Conservation (phyloP, 257 asterid species). For the Fraxinus americana region DNA sequence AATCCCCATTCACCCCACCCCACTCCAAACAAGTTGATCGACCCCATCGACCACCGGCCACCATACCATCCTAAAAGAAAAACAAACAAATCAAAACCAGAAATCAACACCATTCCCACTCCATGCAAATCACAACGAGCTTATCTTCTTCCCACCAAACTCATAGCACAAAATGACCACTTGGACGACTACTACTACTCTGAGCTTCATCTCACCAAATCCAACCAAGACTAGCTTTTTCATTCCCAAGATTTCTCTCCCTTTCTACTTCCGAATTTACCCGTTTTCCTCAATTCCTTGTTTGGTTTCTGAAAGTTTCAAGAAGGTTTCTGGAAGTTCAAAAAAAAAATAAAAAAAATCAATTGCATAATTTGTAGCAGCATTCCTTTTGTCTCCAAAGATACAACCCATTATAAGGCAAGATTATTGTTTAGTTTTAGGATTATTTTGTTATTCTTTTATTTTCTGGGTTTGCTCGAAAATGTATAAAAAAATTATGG, state of each 20-base stretch:
- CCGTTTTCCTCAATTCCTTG: slow-evolving; percentile 27
- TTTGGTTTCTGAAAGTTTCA: slow-evolving; percentile 25
- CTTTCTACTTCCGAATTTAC: slow-evolving; percentile 29
- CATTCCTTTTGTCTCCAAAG: slow-evolving; percentile 53
- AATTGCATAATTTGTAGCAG: slow-evolving; percentile 43
- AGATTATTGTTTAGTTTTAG: background rate
- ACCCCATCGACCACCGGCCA: too few relatives aligned
- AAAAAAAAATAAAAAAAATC: background rate
- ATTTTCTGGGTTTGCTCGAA: background rate
- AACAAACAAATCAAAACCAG: too few relatives aligned
- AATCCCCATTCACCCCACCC: too few relatives aligned
- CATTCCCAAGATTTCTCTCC: slow-evolving; percentile 14
- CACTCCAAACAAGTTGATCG: too few relatives aligned
- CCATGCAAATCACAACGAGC: background rate
- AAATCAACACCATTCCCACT: too few relatives aligned
- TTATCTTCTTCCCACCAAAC: slow-evolving; percentile 2
- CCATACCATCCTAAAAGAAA: too few relatives aligned
- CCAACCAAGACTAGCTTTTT: slow-evolving; percentile 25
- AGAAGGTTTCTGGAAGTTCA: background rate
- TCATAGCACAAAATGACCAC: slow-evolving; percentile 39
- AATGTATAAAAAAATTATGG: background rate
- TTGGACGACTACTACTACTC: slow-evolving; percentile 22
- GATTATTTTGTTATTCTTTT: background rate
- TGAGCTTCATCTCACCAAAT: slow-evolving; percentile 32
- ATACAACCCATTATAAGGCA: slow-evolving; percentile 80